A percentile compares a stretch with the other conserved stretches of the same genome.
phyloP scores from a whole-genome alignment of 208 protist genomes.

The Acanthamoeba lenticulata region DNA sequence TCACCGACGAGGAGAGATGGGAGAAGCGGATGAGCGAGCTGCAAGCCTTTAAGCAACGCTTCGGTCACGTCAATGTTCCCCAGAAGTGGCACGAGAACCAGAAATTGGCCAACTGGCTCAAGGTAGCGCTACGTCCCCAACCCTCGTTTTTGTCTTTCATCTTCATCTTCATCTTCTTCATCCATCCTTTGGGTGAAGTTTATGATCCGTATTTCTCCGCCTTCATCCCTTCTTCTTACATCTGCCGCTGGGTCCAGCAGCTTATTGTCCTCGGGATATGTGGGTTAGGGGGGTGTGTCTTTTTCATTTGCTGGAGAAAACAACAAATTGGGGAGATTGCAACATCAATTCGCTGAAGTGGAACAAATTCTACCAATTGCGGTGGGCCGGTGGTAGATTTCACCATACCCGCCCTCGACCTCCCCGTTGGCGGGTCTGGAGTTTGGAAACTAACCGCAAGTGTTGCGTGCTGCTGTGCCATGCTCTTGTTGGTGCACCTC shows the following conservation, averaged over 20 bases:
- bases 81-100: slow-evolving; percentile 58
- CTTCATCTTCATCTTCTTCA: not conserved
- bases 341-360: not conserved
- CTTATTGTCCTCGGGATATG: not conserved
- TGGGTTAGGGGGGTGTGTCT: too few relatives aligned
- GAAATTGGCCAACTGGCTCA: slow-evolving; percentile 62
- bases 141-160: not conserved
- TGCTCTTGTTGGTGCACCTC: not conserved
- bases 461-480: not conserved
- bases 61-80: slow-evolving; percentile 61
- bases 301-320: too few relatives aligned
- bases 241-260: not conserved
- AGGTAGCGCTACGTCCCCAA: too few relatives aligned
- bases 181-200: too few relatives aligned
- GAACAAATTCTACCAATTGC: not conserved
- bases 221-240: not conserved
- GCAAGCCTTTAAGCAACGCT: slow-evolving; percentile 7
- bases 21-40: slow-evolving; percentile 25
- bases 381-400: not conserved
- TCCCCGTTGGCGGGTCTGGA: not conserved
- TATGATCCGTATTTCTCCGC: not conserved
- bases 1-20: slow-evolving; percentile 38
- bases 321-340: too few relatives aligned
- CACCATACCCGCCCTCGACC: not conserved
- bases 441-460: not conserved